Conservation (phyloP, 2,329 filamentous ascomycete genomes). For the Xylariaceae sp. region DNA sequence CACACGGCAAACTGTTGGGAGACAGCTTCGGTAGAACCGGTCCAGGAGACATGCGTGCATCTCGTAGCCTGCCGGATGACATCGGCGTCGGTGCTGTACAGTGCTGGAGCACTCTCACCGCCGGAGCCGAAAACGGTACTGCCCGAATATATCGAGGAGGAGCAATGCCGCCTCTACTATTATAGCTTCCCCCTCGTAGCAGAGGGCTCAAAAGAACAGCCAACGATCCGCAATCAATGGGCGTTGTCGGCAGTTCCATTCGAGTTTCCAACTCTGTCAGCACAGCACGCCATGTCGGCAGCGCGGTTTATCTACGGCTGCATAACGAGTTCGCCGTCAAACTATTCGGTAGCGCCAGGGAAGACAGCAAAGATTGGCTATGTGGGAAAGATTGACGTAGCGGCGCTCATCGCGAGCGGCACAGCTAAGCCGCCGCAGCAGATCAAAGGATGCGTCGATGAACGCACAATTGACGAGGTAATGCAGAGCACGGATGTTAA, state of each 20-base stretch:
- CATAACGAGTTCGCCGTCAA: conserved; percentile 51
- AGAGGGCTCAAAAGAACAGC: conserved; percentile 17
- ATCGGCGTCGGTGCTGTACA: conserved; percentile 61
- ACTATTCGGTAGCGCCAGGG: conserved; percentile 57
- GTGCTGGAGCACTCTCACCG: conserved; percentile 56
- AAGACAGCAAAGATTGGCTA: conserved; percentile 63
- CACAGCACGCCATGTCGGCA: conserved; percentile 50
- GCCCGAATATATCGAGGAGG: conserved; percentile 48
- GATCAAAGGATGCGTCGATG: conserved; percentile 61
- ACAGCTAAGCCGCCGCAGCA: conserved; percentile 41
- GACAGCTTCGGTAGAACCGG: conserved; percentile 34
- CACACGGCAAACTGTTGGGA: conserved; percentile 72
- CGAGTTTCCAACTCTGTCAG: conserved; percentile 61
- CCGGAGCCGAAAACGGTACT: conserved; percentile 42
- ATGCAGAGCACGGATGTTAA: conserved; percentile 40
- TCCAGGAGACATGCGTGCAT: conserved; percentile 46
- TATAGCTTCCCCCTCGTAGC: conserved; percentile 54
- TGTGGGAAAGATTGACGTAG: conserved; percentile 58
- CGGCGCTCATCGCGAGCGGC: conserved; percentile 50
- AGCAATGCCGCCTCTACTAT: conserved; percentile 67
- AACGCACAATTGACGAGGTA: conserved; percentile 50
- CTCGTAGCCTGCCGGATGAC: conserved; percentile 65
- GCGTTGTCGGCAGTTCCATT: conserved; percentile 61
- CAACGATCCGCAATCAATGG: conserved; percentile 57
- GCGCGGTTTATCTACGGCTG: conserved; percentile 65